Conservation (phyloP, 2,329 filamentous ascomycete species). For the Ceratocystis alfenasii region DNA sequence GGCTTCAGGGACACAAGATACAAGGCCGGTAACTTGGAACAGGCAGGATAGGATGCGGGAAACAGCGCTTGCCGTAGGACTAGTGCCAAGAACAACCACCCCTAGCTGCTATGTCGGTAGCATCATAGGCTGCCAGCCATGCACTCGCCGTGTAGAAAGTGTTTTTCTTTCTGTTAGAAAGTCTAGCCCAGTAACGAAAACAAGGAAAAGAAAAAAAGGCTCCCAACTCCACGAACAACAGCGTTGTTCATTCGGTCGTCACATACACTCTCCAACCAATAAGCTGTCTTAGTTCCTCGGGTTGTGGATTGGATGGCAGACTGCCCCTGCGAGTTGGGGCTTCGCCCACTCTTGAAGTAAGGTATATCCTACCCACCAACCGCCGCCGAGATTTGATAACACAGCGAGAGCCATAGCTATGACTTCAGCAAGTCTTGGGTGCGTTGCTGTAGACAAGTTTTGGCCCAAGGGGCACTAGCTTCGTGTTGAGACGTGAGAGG, state of each 20-base stretch:
- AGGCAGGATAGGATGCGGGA: too few species aligned
- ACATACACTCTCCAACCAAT: slow-evolving; percentile 9
- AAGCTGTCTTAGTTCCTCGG: slow-evolving; percentile 28
- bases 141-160: slow-evolving; percentile 45
- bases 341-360: slow-evolving; percentile 47
- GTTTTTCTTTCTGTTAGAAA: not conserved
- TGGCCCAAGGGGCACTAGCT: too few species aligned
- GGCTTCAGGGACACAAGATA: not conserved
- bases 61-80: slow-evolving; percentile 48
- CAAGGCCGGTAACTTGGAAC: too few species aligned
- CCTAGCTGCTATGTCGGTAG: slow-evolving; percentile 51
- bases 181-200: not conserved
- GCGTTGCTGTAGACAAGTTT: too few species aligned
- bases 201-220: too few species aligned
- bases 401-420: slow-evolving; percentile 43
- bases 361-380: slow-evolving; percentile 51
- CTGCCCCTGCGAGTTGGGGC: slow-evolving; percentile 55
- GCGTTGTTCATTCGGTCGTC: not conserved
- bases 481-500: too few species aligned
- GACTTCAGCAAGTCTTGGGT: slow-evolving; percentile 30
- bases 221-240: not conserved
- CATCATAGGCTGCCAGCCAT: slow-evolving; percentile 65
- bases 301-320: slow-evolving; percentile 44
- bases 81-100: slow-evolving; percentile 56
- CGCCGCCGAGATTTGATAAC: slow-evolving; percentile 45